These are phyloP conservation scores for Heritiera fomes DNA, from an alignment of 345 rosid species.

Conservation along the genomic window DNA sequence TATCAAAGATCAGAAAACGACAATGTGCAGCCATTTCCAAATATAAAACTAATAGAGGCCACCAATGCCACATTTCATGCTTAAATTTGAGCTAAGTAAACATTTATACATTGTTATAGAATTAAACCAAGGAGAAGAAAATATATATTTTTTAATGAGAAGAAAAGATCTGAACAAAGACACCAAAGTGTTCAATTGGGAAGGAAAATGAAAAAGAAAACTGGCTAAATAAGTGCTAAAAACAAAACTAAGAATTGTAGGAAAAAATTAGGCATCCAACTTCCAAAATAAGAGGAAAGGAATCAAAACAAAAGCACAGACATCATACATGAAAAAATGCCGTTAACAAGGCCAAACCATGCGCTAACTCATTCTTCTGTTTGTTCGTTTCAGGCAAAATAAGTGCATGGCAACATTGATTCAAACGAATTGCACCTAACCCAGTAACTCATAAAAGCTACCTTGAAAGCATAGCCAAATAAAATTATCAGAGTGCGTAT, in stretches of 20 bases:
- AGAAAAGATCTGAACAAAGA: background rate
- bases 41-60: background rate
- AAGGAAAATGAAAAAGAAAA: background rate
- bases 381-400: background rate
- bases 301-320: background rate
- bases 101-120: background rate
- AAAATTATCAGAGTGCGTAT: background rate
- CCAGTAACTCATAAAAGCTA: background rate
- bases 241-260: background rate
- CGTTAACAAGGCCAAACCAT: background rate
- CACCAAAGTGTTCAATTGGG: background rate
- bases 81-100: background rate
- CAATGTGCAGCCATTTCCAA: background rate
- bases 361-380: slow-evolving; percentile 11
- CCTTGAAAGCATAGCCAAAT: slow-evolving; percentile 5
- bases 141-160: background rate
- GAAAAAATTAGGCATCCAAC: background rate
- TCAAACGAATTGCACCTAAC: background rate
- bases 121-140: background rate
- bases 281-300: background rate
- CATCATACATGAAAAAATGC: background rate
- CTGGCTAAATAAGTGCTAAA: background rate
- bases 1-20: background rate
- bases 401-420: background rate
- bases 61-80: background rate